A percentile compares a stretch with the other conserved stretches of the same genome.
Evolutionary conservation across 2,329 filamentous ascomycete genomes (phyloP).

Genomic region (Colletotrichum graminicola): DNA sequence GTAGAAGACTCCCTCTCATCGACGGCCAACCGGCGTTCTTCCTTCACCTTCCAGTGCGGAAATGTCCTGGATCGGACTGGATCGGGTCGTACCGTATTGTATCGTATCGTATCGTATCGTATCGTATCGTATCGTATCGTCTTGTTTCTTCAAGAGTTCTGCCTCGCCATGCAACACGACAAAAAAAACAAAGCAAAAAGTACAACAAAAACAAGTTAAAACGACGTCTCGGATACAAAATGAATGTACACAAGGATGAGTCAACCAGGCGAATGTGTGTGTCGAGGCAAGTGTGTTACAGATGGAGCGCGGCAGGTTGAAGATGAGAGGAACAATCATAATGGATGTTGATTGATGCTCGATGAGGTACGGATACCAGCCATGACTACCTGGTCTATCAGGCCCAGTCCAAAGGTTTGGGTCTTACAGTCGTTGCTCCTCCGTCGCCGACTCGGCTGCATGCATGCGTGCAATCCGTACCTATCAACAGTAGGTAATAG

Average conservation of each 20-base stretch:
- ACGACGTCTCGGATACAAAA: constrained; percentile 2
- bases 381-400: constrained; percentile 13
- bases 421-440: constrained; percentile 18
- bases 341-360: constrained; percentile 27
- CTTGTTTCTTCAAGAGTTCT: constrained; percentile 2
- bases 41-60: background rate
- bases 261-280: background rate
- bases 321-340: constrained; percentile 23
- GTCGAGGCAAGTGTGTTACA: constrained; percentile 11
- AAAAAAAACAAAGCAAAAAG: constrained; percentile 1
- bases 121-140: background rate
- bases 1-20: background rate
- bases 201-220: background rate
- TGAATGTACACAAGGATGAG: constrained; percentile 9
- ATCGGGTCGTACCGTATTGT: background rate
- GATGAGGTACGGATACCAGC: constrained; percentile 14
- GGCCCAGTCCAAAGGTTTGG: constrained; percentile 9
- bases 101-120: background rate
- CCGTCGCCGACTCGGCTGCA: constrained; percentile 9
- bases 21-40: background rate
- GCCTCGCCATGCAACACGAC: background rate
- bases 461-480: background rate
- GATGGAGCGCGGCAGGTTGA: background rate
- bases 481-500: background rate
- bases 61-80: background rate